Evolutionary conservation across 2,329 filamentous ascomycete genomes (phyloP).

Genomic region (Paramyrothecium roridum): DNA sequence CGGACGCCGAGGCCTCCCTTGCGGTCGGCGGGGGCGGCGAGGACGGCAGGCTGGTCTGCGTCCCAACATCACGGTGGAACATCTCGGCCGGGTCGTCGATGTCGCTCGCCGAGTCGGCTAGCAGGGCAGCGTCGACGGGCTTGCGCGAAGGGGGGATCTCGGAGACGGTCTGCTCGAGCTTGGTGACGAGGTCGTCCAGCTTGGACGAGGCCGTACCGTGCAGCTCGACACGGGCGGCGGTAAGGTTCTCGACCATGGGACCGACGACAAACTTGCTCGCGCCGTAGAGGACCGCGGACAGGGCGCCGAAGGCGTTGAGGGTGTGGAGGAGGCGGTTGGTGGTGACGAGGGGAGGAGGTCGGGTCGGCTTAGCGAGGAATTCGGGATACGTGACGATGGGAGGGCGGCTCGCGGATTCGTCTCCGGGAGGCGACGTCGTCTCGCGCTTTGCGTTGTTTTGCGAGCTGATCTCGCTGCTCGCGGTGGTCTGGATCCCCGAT

Average conservation of each 20-base stretch:
- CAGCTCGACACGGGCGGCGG: slow-evolving; percentile 50
- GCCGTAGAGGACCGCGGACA: slow-evolving; percentile 67
- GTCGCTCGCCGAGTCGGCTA: slow-evolving; percentile 37
- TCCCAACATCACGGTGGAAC: slow-evolving; percentile 77
- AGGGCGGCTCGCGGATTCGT: slow-evolving; percentile 38
- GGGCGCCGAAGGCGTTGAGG: slow-evolving; percentile 53
- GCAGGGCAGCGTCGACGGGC: slow-evolving; percentile 8
- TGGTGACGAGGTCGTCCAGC: slow-evolving; percentile 42
- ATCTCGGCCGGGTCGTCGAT: slow-evolving; percentile 69
- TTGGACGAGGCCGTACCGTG: slow-evolving; percentile 44
- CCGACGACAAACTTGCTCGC: slow-evolving; percentile 65
- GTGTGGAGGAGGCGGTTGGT: slow-evolving; percentile 55
- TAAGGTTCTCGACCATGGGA: slow-evolving; percentile 55
- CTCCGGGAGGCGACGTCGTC: slow-evolving; percentile 15
- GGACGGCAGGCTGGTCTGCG: slow-evolving; percentile 60
- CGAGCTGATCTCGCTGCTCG: slow-evolving; percentile 8
- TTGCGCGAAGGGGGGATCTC: slow-evolving; percentile 46
- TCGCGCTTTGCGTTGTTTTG: slow-evolving; percentile 19
- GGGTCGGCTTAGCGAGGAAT: slow-evolving; percentile 56
- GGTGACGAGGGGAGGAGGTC: slow-evolving; percentile 61
- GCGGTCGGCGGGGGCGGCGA: slow-evolving; percentile 9
- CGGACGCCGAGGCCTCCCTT: slow-evolving; percentile 15
- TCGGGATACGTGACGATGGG: slow-evolving; percentile 70
- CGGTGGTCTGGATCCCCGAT: background rate
- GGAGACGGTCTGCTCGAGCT: slow-evolving; percentile 57